These are phyloP conservation scores for Solanum verrucosum DNA, from an alignment of 257 asterid species.

Conservation along the genomic window DNA sequence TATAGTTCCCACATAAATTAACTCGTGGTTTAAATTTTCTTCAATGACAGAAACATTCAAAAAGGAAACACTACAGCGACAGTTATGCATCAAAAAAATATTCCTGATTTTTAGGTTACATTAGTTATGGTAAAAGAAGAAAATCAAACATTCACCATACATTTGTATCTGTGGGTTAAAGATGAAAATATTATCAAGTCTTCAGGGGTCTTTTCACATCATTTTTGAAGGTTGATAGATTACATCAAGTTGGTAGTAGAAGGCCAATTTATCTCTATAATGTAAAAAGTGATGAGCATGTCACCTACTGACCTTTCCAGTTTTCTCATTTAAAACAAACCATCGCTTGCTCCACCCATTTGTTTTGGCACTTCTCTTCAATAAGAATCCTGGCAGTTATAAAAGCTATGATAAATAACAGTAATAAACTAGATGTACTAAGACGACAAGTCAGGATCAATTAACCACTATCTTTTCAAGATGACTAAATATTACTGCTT, in stretches of 20 bases:
- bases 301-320: constrained; percentile 69
- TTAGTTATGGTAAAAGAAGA: background rate
- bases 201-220: background rate
- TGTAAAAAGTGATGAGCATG: background rate
- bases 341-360: constrained; percentile 91
- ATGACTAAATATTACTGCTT: background rate
- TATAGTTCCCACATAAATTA: background rate
- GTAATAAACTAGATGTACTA: background rate
- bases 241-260: background rate
- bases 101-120: background rate
- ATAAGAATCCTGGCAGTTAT: constrained; percentile 53
- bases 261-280: background rate
- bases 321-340: constrained; percentile 94
- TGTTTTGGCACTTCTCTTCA: constrained; percentile 84
- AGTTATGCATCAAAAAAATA: background rate
- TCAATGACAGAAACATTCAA: background rate
- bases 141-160: background rate
- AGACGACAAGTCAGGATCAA: background rate
- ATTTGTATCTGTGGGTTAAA: background rate
- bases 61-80: background rate
- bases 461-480: background rate
- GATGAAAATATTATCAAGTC: background rate
- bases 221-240: background rate
- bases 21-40: background rate
- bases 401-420: background rate